Base-by-base conservation (phyloP, 495 filamentous ascomycete species). In the Letharia lupina region DNA sequence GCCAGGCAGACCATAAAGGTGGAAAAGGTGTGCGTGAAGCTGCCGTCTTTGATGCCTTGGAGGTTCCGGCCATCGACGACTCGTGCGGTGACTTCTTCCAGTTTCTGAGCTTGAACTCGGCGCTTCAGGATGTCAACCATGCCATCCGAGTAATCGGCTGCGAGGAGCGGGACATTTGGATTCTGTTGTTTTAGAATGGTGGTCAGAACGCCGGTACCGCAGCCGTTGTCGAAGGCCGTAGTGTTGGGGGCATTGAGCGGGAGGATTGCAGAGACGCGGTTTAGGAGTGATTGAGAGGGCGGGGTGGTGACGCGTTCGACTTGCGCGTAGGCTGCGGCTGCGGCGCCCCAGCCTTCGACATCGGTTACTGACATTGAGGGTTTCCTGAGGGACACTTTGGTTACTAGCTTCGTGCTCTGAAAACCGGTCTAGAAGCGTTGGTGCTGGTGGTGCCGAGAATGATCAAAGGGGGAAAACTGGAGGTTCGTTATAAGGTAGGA, bases 1-100 rank as follows among this genome's bases (percentile, higher is more conserved):
- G 63, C 63, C 4, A 68, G 50, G 61, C 67, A 68, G 13, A 65
- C 39, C 63, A 68, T 62, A 40, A 68, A 68, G 16, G 63, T 65
- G 31, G 62, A 61, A 23, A 68, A 45, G 4, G 33, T 39, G 31
- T 68, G 67, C 31, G 57, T 44, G 62, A 65, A 65, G 31, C 35
- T 35, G 18, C 31, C 42, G 41, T 60, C 56, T 9, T 20, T 11
- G 6, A 65, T 39, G 12, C 41, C 56, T 4, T 31, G 15, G 33
- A 68, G 20, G 13, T 68, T 16, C 44, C 47, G 41, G 2, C 56
- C 41, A 23, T 68, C 62, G 23, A 61, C 33, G 23, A 65, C 37
- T 10, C 37, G 50, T 2, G 62, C 47, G 9, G 65, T 50, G 4
- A 68, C 57, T 33, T 61, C 28, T 13, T 42, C 33, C 66, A 56